Conservation (phyloP, 495 filamentous ascomycete species). For the Penicilliopsis zonata region DNA sequence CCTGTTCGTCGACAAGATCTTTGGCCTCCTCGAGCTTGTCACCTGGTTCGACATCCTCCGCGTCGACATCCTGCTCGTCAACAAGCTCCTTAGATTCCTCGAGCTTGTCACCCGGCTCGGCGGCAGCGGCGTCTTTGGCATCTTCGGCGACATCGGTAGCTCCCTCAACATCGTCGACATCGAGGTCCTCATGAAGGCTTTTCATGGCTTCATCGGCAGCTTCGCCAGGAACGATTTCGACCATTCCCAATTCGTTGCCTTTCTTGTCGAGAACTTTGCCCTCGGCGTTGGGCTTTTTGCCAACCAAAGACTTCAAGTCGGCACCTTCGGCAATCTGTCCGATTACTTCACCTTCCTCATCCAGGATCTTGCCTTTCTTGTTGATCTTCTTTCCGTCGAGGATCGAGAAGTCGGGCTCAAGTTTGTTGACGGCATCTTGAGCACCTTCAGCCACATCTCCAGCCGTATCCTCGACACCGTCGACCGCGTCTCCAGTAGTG, state of each 20-base stretch:
- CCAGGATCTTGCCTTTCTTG: conserved; percentile 43
- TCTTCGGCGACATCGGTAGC: conserved; percentile 9
- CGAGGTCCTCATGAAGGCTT: conserved; percentile 25
- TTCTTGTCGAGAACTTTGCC: conserved; percentile 38
- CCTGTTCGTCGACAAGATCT: conserved; percentile 7
- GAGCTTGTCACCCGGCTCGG: conserved; percentile 5
- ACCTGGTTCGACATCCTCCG: conserved; percentile 4
- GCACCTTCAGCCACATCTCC: conserved; percentile 10
- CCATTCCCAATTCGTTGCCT: conserved; percentile 36
- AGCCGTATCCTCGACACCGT: conserved; percentile 6
- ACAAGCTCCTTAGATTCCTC: conserved; percentile 2
- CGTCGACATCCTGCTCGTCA: conserved; percentile 10
- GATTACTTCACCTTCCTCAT: conserved; percentile 39
- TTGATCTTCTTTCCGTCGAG: conserved; percentile 40
- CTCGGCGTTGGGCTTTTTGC: conserved; percentile 38
- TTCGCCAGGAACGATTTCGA: conserved; percentile 37
- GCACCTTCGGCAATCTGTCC: conserved; percentile 43
- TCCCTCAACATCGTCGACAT: conserved; percentile 17
- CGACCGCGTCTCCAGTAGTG: conserved; percentile 8
- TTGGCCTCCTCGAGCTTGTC: conserved; percentile 4
- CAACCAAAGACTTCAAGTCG: conserved; percentile 29
- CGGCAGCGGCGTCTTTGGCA: conserved; percentile 7
- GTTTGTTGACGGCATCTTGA: conserved; percentile 13
- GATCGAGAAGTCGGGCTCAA: conserved; percentile 32
- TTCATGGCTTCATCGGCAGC: conserved; percentile 38